Evolutionary conservation across 352 stramenopile species (phyloP), one percentile per base, ranked within the genome.

Genomic region (Nothophytophthora sp.): DNA sequence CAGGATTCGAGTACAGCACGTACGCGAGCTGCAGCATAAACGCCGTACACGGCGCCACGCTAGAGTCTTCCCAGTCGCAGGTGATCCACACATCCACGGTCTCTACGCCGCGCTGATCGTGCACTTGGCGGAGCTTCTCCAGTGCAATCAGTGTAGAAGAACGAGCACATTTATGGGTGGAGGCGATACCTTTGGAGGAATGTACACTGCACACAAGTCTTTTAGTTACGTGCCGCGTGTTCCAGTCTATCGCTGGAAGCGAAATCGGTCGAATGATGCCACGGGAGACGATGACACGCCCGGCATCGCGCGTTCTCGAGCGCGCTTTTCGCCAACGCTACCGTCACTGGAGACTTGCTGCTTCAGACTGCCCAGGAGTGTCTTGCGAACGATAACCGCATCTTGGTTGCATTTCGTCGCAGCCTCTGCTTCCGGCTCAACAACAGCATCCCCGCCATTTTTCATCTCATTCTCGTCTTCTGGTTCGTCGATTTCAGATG

Each of bases 61-160:
- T 63, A 4, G 53, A 50, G 9, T 64, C 46, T 7, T 70, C 66
- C 54, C 55, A 70, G 16, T 54, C 46, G 9, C 43, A 46, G 4
- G 71, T 72, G 19, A 83, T 69, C 78, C 78, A 89, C 12, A 88
- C 70, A 32, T 87, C 76, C 34, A 90, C 77, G 2, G 72, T 82
- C 42, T 72, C 57, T n/a, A 35, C 29, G 12, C 29, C 29, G 5
- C 29, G 41, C 15, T 15, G n/a, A n/a, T 28, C 33, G 24, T 19
- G 38, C 7, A n/a, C n/a, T n/a, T 55, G 46, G 11, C 35, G 32
- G 11, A 8, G 23, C 19, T 25, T 30, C 23, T 27, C 3, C 18
- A 36, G 19, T 6, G 37, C 19, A 0, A 40, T 7, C n/a, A n/a
- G n/a, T n/a, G n/a, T n/a, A n/a, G n/a, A n/a, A n/a, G n/a, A n/a